Base-by-base conservation (phyloP, 1,284 basidiomycete genomes). In the Fomitiporia mediterranea region DNA sequence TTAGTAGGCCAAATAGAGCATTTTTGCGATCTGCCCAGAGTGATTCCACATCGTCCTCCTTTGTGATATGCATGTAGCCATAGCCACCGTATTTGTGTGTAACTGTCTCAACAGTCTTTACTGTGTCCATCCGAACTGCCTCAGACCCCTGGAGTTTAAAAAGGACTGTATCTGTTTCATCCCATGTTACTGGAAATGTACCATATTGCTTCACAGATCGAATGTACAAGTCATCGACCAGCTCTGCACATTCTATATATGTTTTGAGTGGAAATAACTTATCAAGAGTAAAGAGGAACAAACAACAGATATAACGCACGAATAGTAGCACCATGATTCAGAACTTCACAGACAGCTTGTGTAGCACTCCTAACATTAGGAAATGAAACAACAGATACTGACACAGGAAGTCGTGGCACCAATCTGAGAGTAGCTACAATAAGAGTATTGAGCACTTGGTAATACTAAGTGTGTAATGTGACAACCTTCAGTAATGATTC, bases 11-110 rank as follows among this genome's bases (percentile, higher is more conserved):
- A 77, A 82, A 90, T 34, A 94, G 70, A 2, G 90, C 89, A 65
- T 90, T 87, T 72, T 97, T 98, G 47, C 85, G 76, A 60, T 91
- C 91, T 64, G 88, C 80, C 95, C 94, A 98, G 9, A 98, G 72
- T 58, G 84, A 82, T 2, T 84, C 83, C 0, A 89, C 91, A 66
- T 93, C 89, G 44, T 84, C 73, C 35, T 91, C 84, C 9, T 85
- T 86, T 28, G 79, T 75, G 7, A 91, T 89, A 65, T 94, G 91
- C 63, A 86, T 77, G 63, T 94, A 91, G 43, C 77, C 76, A 11
- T 70, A 74, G 51, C 89, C 84, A 1, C 84, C 81, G 66, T 94
- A 84, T 62, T 76, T 81, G 59, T 81, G 75, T 8, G 85, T 79
- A 40, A 94, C 82, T 9, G 68, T 64, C 63, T 83, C 72, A 38